Evolutionary conservation across 129 eudicot species (phyloP).

Genomic region (Apium graveolens): DNA sequence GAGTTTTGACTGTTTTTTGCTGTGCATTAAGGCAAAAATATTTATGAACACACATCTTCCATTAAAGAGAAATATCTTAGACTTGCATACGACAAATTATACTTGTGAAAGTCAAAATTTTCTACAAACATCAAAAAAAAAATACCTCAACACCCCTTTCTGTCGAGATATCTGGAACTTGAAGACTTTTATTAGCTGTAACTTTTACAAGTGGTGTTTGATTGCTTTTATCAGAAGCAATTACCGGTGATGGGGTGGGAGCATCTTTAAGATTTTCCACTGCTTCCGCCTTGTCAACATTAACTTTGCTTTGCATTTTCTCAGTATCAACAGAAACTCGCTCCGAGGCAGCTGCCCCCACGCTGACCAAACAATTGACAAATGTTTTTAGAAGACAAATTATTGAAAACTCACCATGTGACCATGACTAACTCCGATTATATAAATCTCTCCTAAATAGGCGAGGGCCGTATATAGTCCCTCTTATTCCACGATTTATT

Average conservation of each 20-base stretch:
- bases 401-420: neutral
- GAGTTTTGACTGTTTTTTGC: conserved; percentile 34
- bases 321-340: conserved; percentile 19
- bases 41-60: neutral
- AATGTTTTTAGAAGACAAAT: conserved; percentile 2
- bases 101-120: neutral
- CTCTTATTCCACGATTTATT: neutral
- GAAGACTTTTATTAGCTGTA: conserved; percentile 35
- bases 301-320: conserved; percentile 29
- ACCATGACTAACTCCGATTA: conserved; percentile 1
- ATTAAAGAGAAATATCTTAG: neutral
- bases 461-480: too few species aligned
- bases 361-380: conserved; percentile 34
- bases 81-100: neutral
- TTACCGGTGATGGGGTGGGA: conserved; percentile 22
- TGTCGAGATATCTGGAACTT: conserved; percentile 25
- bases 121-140: neutral
- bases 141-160: conserved; percentile 42
- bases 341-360: conserved; percentile 24
- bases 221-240: conserved; percentile 24
- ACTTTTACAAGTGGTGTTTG: conserved; percentile 27
- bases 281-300: conserved; percentile 19
- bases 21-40: conserved; percentile 17
- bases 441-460: neutral
- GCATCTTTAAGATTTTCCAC: conserved; percentile 30